Evolutionary conservation across 2,329 filamentous ascomycete genomes (phyloP), one percentile per base, ranked within the genome.

Genomic region (Fusarium lateritium): DNA sequence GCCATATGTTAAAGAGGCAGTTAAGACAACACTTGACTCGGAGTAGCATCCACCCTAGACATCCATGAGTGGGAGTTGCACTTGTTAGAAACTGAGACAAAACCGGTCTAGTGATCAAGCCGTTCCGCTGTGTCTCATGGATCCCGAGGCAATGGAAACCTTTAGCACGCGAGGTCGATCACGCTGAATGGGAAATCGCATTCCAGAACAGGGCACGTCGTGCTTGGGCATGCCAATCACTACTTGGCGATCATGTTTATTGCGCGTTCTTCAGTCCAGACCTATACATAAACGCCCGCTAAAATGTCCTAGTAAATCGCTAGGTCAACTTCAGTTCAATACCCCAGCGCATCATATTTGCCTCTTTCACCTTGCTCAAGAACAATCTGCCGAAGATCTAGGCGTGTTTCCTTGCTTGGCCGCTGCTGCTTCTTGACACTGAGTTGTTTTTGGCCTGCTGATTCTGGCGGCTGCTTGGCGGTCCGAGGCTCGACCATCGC

Each of bases 311-410:
- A 57, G 43, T 53, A 45, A 50, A 38, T 58, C 36, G 42, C 56
- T 45, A 47, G 52, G 33, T 40, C 47, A 59, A 56, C 47, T 39
- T 33, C 26, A 56, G 34, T 49, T 77, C 70, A 81, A 43, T 80
- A 57, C 5, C 79, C 79, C 56, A 80, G 61, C 28, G 79, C 78
- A 65, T 73, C 71, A 49, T 79, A 80, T 49, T 77, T 76, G 39
- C 79, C 77, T 54, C 72, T 70, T 34, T 72, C 73, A 36, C 76
- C 76, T 19, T 72, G 66, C 46, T 67, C 70, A 49, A 78, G 66
- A 63, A 31, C 28, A 31, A 78, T 71, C 39, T 69, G 69, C 56
- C 67, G 55, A n/a, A 79, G 56, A 31, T 74, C 71, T 24, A 73
- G 61, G 44, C 62, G 64, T 54, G 38, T 55, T 28, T 58, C 60